A percentile compares a stretch with the other conserved stretches of the same genome.
Conservation (phyloP, 225 moss, liverwort and hornwort genomes). For the Climacium dendroides region DNA sequence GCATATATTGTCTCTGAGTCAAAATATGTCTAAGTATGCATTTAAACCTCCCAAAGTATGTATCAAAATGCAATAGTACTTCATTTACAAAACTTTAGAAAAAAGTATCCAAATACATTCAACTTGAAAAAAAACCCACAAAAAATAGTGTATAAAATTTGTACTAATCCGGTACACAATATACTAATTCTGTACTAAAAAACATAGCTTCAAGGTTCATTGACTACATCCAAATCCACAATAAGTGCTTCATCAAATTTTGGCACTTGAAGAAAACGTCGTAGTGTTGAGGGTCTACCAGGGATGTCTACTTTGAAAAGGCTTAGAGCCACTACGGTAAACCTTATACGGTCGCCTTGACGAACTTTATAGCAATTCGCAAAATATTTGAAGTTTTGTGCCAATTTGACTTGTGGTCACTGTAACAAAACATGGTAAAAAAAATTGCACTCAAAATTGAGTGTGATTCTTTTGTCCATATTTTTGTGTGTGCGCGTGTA, state of each 20-base stretch:
- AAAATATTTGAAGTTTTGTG: background rate
- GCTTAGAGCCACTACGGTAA: background rate
- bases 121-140: background rate
- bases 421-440: no score
- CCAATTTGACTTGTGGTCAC: background rate
- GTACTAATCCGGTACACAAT: background rate
- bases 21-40: no score
- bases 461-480: no score
- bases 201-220: background rate
- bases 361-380: background rate
- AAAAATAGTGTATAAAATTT: background rate
- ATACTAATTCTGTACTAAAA: background rate
- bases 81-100: background rate
- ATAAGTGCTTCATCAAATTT: background rate
- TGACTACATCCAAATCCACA: background rate
- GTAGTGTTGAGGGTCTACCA: accelerated
- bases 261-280: background rate
- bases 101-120: background rate
- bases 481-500: no score
- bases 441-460: no score
- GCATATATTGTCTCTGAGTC: no score
- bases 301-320: background rate
- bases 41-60: no score
- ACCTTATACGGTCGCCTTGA: background rate
- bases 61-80: background rate